phyloP scores from a whole-genome alignment of 2,329 filamentous ascomycete species.

The Stemphylium vesicarium region DNA sequence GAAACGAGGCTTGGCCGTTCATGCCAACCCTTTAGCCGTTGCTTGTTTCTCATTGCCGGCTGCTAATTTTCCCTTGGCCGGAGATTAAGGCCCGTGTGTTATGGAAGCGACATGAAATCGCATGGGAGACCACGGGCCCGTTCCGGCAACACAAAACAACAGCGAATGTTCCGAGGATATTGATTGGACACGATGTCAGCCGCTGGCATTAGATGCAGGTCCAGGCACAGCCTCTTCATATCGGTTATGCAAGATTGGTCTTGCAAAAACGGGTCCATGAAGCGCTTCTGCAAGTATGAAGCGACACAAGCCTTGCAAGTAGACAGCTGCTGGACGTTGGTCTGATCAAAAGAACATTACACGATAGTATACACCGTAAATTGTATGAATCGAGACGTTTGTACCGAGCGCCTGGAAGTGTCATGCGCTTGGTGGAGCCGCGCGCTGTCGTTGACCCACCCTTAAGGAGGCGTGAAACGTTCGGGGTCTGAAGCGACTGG shows the following conservation, averaged over 20 bases:
- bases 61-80: neutral
- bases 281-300: no score
- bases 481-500: conserved; percentile 7
- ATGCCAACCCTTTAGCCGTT: neutral
- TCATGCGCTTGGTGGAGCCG: conserved; percentile 4
- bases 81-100: neutral
- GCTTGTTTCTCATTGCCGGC: neutral
- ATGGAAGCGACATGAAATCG: neutral
- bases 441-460: conserved; percentile 9
- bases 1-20: neutral
- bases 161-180: no score
- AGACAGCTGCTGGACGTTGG: neutral
- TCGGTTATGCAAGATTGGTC: no score
- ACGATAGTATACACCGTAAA: neutral
- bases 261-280: no score
- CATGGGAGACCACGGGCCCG: neutral
- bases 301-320: neutral
- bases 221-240: no score
- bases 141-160: neutral
- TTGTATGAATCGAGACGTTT: neutral
- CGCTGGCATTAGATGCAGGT: no score
- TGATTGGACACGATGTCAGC: no score
- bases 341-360: neutral
- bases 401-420: conserved; percentile 1
- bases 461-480: conserved; percentile 4